Evolutionary conservation across 352 stramenopile species (phyloP).

Genomic region (Plasmopara muralis): DNA sequence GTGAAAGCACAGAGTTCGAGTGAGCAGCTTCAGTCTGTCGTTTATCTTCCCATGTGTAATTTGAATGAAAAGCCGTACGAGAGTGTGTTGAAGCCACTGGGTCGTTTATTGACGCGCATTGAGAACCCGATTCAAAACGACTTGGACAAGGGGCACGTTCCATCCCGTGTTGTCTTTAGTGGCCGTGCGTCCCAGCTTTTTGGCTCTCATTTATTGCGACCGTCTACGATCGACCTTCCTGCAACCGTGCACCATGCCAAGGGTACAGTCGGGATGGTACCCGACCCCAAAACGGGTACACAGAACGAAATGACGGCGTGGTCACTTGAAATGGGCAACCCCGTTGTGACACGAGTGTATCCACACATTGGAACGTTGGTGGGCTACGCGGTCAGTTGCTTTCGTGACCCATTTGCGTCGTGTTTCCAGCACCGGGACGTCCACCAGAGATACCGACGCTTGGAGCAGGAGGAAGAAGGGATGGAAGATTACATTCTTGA

Average conservation of each 20-base stretch:
- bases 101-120: conserved; percentile 40
- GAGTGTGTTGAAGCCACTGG: conserved; percentile 32
- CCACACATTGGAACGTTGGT: conserved; percentile 22
- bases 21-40: conserved; percentile 39
- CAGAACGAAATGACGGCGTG: conserved; percentile 45
- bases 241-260: conserved; percentile 15
- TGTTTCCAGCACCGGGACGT: conserved; percentile 27
- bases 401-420: conserved; percentile 29
- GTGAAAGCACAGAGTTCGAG: conserved; percentile 29
- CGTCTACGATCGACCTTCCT: conserved; percentile 49
- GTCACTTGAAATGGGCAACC: conserved; percentile 29
- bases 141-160: conserved; percentile 9
- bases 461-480: conserved; percentile 33
- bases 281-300: conserved; percentile 5
- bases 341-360: conserved; percentile 22
- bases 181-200: conserved; percentile 71
- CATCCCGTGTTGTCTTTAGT: conserved; percentile 56
- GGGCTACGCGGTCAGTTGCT: conserved; percentile 24
- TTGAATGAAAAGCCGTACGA: conserved; percentile 22
- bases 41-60: conserved; percentile 53
- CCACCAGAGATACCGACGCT: conserved; percentile 22
- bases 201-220: conserved; percentile 50
- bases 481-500: conserved; percentile 34
- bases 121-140: conserved; percentile 30
- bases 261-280: conserved; percentile 18